A percentile compares a stretch with the other conserved stretches of the same genome.
Conservation (phyloP, 176 grass and related monocot species). For the Oryza australiensis region DNA sequence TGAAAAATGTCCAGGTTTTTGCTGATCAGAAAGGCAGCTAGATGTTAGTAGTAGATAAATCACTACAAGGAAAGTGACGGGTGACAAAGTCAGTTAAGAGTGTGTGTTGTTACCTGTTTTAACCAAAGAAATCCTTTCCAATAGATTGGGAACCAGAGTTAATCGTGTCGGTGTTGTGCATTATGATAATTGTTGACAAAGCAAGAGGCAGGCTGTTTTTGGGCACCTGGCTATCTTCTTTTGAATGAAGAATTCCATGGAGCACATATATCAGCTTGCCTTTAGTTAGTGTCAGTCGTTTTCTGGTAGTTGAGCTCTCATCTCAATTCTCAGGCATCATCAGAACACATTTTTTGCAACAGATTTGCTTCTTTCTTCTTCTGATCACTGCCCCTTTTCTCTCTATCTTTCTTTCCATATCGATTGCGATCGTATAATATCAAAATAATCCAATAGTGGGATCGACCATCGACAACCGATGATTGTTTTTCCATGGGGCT, state of each 20-base stretch:
- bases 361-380: background rate
- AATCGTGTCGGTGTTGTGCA: slow-evolving; percentile 39
- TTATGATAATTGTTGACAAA: background rate
- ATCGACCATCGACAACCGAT: background rate
- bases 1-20: background rate
- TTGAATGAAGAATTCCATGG: background rate
- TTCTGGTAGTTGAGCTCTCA: slow-evolving; percentile 36
- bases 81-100: background rate
- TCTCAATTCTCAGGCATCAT: background rate
- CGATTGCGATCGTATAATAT: slow-evolving; percentile 25
- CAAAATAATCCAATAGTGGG: background rate
- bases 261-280: background rate
- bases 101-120: background rate
- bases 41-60: background rate
- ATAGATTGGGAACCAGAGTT: background rate
- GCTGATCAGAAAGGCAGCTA: slow-evolving; percentile 6
- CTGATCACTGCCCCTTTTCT: background rate
- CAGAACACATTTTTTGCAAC: background rate
- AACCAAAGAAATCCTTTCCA: background rate
- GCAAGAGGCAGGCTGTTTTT: slow-evolving; percentile 26
- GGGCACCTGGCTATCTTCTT: background rate
- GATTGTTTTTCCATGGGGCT: background rate
- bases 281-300: slow-evolving; percentile 35
- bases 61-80: slow-evolving; percentile 16
- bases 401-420: background rate